Conservation (phyloP, 352 stramenopile genomes). For the Pythium biforme region DNA sequence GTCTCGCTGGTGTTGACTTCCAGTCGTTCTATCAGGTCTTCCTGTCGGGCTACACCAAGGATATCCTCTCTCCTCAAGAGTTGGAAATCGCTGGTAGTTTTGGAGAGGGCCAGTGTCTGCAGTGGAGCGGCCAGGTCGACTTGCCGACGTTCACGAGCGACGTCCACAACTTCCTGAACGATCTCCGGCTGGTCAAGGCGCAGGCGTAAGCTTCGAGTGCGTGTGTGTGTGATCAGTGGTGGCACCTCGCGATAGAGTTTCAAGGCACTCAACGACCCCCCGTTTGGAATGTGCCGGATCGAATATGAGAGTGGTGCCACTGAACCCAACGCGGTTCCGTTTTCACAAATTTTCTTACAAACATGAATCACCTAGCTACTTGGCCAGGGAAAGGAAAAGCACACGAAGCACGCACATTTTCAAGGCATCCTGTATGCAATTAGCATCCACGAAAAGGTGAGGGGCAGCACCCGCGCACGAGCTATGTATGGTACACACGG, state of each 20-base stretch:
- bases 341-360: not conserved
- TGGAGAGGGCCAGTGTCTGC: constrained; percentile 51
- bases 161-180: constrained; percentile 69
- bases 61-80: constrained; percentile 57
- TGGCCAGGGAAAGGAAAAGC: not conserved
- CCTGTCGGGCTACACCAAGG: constrained; percentile 55
- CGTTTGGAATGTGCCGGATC: not conserved
- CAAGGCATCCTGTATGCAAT: constrained; percentile 9
- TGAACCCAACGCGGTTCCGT: not conserved
- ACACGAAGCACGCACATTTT: not conserved
- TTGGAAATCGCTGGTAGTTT: constrained; percentile 48
- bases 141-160: constrained; percentile 74
- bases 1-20: constrained; percentile 72
- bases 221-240: not conserved
- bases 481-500: constrained; percentile 10
- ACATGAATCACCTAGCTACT: constrained; percentile 1
- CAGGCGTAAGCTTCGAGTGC: constrained; percentile 36
- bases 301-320: too few species aligned
- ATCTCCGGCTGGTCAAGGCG: constrained; percentile 72
- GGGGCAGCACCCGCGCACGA: not conserved
- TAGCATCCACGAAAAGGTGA: not conserved
- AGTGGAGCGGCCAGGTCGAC: constrained; percentile 76
- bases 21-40: constrained; percentile 75
- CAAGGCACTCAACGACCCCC: too few species aligned
- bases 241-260: not conserved